Percentiles rank a stretch among this genome's conserved stretches.
Evolutionary conservation across 2,329 filamentous ascomycete genomes (phyloP).

Genomic region (Sodiomyces alkalinus): DNA sequence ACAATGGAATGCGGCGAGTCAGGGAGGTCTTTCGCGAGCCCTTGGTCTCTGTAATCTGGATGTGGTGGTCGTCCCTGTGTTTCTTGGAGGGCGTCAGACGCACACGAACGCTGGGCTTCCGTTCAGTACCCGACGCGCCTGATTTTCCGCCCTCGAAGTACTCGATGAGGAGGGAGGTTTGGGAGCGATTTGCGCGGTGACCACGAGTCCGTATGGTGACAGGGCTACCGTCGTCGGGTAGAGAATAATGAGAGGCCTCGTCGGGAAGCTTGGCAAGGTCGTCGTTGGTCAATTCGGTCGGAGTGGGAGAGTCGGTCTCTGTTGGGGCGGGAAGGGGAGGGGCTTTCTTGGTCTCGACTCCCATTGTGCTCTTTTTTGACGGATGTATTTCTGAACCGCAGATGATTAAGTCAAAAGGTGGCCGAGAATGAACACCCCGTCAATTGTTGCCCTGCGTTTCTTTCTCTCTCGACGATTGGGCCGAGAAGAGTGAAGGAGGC

Average conservation of each 20-base stretch:
- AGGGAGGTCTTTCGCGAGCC: constrained; percentile 53
- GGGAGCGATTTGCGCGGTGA: constrained; percentile 47
- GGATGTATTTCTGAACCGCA: too few species aligned
- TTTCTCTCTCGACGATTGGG: too few species aligned
- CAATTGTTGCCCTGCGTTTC: too few species aligned
- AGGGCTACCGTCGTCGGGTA: constrained; percentile 77
- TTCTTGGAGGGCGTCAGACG: constrained; percentile 67
- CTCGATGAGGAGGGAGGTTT: constrained; percentile 85
- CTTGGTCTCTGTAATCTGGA: constrained; percentile 74
- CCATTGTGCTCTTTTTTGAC: constrained; percentile 33
- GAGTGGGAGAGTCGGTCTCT: constrained; percentile 51
- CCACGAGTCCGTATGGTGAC: constrained; percentile 77
- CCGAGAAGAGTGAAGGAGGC: too few species aligned
- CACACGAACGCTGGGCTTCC: constrained; percentile 67
- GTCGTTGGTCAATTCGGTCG: constrained; percentile 51
- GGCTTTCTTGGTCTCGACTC: constrained; percentile 36
- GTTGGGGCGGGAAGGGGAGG: constrained; percentile 67
- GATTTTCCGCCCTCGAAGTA: constrained; percentile 75
- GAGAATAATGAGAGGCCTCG: constrained; percentile 60
- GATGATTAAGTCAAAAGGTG: too few species aligned
- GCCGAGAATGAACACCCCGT: too few species aligned
- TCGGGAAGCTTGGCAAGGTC: constrained; percentile 44
- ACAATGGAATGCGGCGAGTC: constrained; percentile 37
- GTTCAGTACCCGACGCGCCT: constrained; percentile 36
- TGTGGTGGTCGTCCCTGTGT: constrained; percentile 57